Percentiles rank a stretch among this genome's conserved stretches.
Conservation (phyloP, 345 rosid genomes). For the Heritiera fomes region DNA sequence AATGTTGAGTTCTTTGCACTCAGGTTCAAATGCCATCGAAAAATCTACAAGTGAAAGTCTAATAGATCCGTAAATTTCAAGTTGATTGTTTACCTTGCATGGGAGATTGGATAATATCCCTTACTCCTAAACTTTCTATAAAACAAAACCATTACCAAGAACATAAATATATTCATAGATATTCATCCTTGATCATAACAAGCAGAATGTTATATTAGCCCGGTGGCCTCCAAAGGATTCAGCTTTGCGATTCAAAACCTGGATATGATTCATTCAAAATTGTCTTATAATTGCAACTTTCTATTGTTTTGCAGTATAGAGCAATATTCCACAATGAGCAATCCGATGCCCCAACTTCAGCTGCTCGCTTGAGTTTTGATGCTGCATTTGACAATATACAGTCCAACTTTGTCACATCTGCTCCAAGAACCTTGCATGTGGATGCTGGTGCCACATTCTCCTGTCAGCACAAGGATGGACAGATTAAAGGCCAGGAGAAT, state of each 20-base stretch:
- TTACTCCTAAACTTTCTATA: no score
- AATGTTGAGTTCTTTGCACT: no score
- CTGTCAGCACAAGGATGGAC: neutral
- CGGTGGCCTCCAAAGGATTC: no score
- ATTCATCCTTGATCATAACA: neutral
- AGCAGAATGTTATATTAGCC: neutral
- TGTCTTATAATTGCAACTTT: neutral
- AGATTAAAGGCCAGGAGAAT: neutral
- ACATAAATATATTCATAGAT: neutral
- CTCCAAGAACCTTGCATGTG: neutral
- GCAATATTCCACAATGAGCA: neutral
- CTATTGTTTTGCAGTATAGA: slow-evolving; percentile 8
- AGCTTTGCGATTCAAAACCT: no score
- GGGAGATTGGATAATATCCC: no score
- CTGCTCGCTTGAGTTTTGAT: neutral
- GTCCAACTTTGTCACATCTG: no score
- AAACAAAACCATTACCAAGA: no score
- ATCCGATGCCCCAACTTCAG: neutral
- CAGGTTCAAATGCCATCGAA: no score
- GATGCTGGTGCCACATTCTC: neutral
- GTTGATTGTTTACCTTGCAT: no score
- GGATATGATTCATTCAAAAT: neutral
- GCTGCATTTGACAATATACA: neutral
- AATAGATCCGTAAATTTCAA: no score
- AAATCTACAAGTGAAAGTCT: no score